phyloP scores from a whole-genome alignment of 805 yeast species.

The Yueomyces sp. region DNA sequence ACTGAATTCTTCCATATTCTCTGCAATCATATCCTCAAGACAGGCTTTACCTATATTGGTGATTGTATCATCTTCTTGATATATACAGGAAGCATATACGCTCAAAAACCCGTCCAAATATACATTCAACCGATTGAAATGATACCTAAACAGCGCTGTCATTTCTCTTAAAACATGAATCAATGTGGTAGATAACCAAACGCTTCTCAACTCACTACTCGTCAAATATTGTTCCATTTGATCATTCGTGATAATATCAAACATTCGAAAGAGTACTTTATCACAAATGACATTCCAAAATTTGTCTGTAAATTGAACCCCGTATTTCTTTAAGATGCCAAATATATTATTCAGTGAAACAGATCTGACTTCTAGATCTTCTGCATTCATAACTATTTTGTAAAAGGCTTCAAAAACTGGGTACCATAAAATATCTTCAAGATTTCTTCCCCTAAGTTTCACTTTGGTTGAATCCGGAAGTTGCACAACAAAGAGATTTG shows the following conservation, averaged over 20 bases:
- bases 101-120: slow-evolving; percentile 70
- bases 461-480: slow-evolving; percentile 8
- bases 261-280: slow-evolving; percentile 81
- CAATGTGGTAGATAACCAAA: slow-evolving; percentile 93
- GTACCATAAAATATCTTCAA: slow-evolving; percentile 57
- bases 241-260: slow-evolving; percentile 60
- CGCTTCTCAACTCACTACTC: slow-evolving; percentile 73
- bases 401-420: slow-evolving; percentile 75
- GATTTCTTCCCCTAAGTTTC: slow-evolving; percentile 25
- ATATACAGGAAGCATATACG: slow-evolving; percentile 72
- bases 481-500: neutral
- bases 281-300: slow-evolving; percentile 79
- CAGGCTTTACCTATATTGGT: slow-evolving; percentile 91
- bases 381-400: slow-evolving; percentile 83
- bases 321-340: slow-evolving; percentile 66
- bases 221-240: slow-evolving; percentile 59
- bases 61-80: slow-evolving; percentile 94
- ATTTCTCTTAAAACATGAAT: slow-evolving; percentile 88
- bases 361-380: slow-evolving; percentile 87
- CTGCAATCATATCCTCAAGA: slow-evolving; percentile 62
- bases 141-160: slow-evolving; percentile 71
- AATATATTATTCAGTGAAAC: slow-evolving; percentile 74
- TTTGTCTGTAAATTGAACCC: slow-evolving; percentile 54
- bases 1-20: slow-evolving; percentile 53
- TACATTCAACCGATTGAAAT: slow-evolving; percentile 60